Conservation (phyloP, 352 stramenopile genomes). For the Saprolegnia diclina region DNA sequence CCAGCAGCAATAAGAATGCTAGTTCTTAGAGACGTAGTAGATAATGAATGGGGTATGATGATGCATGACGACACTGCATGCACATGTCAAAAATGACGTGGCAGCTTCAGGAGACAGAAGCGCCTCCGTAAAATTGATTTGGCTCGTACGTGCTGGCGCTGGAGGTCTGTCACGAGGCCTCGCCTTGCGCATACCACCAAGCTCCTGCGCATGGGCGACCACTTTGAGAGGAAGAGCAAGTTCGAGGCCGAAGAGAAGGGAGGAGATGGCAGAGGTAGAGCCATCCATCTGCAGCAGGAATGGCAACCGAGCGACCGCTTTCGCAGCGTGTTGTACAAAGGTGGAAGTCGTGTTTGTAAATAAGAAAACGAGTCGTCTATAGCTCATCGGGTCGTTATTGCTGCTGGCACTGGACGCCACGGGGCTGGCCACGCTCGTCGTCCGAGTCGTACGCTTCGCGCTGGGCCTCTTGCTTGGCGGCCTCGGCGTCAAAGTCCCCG, state of each 20-base stretch:
- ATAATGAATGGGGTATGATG: neutral
- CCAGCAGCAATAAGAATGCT: slow-evolving; percentile 77
- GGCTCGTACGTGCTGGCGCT: too few species aligned
- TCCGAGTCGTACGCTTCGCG: slow-evolving; percentile 89
- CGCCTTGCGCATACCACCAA: too few species aligned
- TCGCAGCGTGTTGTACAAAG: too few species aligned
- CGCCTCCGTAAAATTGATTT: too few species aligned
- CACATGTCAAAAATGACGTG: neutral
- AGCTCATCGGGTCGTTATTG: slow-evolving; percentile 64
- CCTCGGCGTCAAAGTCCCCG: slow-evolving; percentile 88
- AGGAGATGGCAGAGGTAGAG: too few species aligned
- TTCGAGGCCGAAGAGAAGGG: too few species aligned
- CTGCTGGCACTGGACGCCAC: slow-evolving; percentile 84
- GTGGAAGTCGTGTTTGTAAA: neutral
- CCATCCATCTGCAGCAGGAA: too few species aligned
- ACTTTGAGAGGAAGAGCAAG: too few species aligned
- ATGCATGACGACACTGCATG: neutral
- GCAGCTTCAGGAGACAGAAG: neutral
- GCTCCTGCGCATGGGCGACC: too few species aligned
- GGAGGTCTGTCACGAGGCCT: too few species aligned
- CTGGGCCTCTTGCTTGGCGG: slow-evolving; percentile 70
- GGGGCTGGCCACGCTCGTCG: slow-evolving; percentile 86
- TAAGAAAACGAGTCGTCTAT: slow-evolving; percentile 40
- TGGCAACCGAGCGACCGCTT: too few species aligned
- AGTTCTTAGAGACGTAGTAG: slow-evolving; percentile 8